Evolutionary conservation across 345 rosid genomes (phyloP).

Genomic region (Hibiscus tridactylites): DNA sequence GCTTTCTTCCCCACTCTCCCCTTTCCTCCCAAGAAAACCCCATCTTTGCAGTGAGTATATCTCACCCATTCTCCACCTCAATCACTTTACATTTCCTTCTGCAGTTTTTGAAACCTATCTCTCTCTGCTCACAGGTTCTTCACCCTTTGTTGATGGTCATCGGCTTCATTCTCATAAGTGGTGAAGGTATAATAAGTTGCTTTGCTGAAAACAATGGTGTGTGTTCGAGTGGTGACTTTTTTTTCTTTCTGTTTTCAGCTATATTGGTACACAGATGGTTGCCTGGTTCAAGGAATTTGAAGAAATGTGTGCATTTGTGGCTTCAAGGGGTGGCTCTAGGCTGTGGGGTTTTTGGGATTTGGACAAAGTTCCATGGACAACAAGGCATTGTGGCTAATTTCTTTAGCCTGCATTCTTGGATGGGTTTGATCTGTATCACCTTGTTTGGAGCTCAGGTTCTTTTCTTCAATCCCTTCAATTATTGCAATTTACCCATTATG

Average conservation of each 20-base stretch:
- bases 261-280: constrained; percentile 85
- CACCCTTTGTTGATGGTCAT: constrained; percentile 91
- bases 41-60: constrained; percentile 45
- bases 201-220: neutral
- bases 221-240: neutral
- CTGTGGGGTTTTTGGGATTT: constrained; percentile 75
- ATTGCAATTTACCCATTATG: neutral
- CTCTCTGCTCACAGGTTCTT: constrained; percentile 39
- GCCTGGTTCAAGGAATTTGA: constrained; percentile 74
- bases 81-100: neutral
- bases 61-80: neutral
- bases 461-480: neutral
- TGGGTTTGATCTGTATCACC: constrained; percentile 79
- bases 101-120: too few relatives aligned
- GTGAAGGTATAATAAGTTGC: constrained; percentile 33
- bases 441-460: constrained; percentile 82
- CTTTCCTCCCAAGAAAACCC: constrained; percentile 43
- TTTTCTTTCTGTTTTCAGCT: constrained; percentile 32
- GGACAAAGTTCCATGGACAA: constrained; percentile 69
- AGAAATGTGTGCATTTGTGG: constrained; percentile 79
- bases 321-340: constrained; percentile 86
- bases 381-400: constrained; percentile 71
- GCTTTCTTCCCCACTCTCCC: constrained; percentile 46
- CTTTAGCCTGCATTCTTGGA: constrained; percentile 94
- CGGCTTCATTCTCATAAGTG: constrained; percentile 82